phyloP scores from a whole-genome alignment of 331 rosid species.

The Rhamnella rubrinervis region DNA sequence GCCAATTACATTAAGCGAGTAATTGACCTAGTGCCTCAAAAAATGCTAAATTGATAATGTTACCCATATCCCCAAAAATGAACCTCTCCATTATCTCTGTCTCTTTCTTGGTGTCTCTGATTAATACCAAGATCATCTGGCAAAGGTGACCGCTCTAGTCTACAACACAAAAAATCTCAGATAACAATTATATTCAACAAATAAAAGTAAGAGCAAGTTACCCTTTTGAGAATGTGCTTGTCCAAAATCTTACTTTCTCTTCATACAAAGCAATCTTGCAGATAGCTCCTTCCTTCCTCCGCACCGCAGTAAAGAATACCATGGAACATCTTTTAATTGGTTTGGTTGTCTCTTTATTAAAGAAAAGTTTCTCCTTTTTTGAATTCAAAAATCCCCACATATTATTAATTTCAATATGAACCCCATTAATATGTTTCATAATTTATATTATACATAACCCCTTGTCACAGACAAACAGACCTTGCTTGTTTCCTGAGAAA shows the following conservation, averaged over 20 bases:
- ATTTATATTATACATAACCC: constrained; percentile 28
- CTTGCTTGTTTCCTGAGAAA: constrained; percentile 45
- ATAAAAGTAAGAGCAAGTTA: constrained; percentile 47
- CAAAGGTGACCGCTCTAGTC: too few relatives aligned
- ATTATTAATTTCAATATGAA: constrained; percentile 14
- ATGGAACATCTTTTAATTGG: constrained; percentile 50
- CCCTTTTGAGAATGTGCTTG: constrained; percentile 41
- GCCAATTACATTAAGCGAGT: background rate
- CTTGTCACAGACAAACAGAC: constrained; percentile 20
- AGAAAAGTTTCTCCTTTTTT: constrained; percentile 49
- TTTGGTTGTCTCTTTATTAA: constrained; percentile 50
- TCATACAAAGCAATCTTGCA: constrained; percentile 57
- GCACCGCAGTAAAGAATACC: constrained; percentile 39
- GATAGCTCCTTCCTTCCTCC: constrained; percentile 27
- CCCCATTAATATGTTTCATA: background rate
- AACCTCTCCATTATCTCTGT: too few relatives aligned
- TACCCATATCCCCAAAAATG: too few relatives aligned
- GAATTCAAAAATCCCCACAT: constrained; percentile 35
- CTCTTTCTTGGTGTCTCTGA: too few relatives aligned
- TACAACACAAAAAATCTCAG: too few relatives aligned
- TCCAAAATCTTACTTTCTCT: constrained; percentile 70
- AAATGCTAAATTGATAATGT: too few relatives aligned
- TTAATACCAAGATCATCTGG: too few relatives aligned
- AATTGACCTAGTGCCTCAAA: too few relatives aligned
- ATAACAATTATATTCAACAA: constrained; percentile 1